Evolutionary conservation across 176 grass and related monocot species (phyloP).

Genomic region (Luzula sylvatica): DNA sequence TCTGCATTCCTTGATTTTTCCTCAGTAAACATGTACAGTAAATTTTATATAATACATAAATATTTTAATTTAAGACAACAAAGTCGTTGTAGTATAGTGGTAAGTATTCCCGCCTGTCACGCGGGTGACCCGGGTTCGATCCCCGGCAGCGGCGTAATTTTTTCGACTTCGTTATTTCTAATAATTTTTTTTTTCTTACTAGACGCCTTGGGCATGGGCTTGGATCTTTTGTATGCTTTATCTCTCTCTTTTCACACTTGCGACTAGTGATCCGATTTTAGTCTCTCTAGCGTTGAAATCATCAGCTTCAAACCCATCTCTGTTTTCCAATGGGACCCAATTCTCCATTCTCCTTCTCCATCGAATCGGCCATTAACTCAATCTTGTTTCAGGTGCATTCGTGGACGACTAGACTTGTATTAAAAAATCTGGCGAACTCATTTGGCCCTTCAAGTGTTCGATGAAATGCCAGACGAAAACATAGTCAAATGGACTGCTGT

Average conservation of each 20-base stretch:
- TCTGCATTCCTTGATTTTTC: too few relatives aligned
- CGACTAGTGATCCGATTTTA: slow-evolving; percentile 13
- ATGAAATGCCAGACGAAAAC: slow-evolving; percentile 35
- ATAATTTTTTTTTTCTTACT: too few relatives aligned
- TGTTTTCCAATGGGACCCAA: slow-evolving; percentile 15
- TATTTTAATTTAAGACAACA: too few relatives aligned
- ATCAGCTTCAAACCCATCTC: slow-evolving; percentile 45
- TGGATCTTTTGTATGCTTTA: slow-evolving; percentile 23
- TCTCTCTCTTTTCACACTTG: slow-evolving; percentile 40
- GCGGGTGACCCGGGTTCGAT: slow-evolving; percentile 55
- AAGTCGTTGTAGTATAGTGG: slow-evolving; percentile 51
- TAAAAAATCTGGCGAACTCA: slow-evolving; percentile 26
- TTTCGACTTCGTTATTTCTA: too few relatives aligned
- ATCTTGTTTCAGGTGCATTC: slow-evolving; percentile 35
- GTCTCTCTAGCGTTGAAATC: slow-evolving; percentile 42
- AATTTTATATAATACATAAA: too few relatives aligned
- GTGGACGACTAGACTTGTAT: slow-evolving; percentile 40
- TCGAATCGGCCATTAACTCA: slow-evolving; percentile 29
- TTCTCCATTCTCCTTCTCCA: slow-evolving; percentile 40
- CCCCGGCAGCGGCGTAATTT: slow-evolving; percentile 68
- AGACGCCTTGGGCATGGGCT: slow-evolving; percentile 22
- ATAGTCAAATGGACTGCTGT: slow-evolving; percentile 51
- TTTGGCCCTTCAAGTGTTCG: slow-evolving; percentile 26
- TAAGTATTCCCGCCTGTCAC: slow-evolving; percentile 48
- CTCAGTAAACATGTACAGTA: too few relatives aligned